A percentile compares a stretch with the other conserved stretches of the same genome.
These are phyloP conservation scores for Royoungia palumana DNA, from an alignment of 768 basidiomycete species.

Conservation along the genomic window DNA sequence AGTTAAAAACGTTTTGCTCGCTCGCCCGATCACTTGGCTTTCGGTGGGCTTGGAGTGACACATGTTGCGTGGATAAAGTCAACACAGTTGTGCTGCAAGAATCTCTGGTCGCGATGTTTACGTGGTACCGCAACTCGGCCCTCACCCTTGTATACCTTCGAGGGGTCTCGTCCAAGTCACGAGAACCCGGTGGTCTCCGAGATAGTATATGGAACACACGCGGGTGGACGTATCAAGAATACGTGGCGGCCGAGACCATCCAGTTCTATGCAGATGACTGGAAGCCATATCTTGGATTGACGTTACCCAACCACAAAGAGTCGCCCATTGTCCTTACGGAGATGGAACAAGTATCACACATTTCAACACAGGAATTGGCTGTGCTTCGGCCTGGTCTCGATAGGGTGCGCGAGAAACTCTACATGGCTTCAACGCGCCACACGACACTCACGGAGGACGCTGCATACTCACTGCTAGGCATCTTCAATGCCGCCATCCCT, in stretches of 20 bases:
- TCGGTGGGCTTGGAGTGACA: conserved; percentile 10
- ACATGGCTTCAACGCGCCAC: neutral
- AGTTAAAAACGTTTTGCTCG: neutral
- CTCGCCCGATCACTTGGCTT: neutral
- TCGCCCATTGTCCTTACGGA: neutral
- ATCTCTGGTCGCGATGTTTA: conserved; percentile 11
- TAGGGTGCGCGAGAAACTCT: neutral
- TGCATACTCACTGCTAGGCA: neutral
- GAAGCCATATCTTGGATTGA: neutral
- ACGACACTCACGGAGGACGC: neutral
- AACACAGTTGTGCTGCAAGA: neutral
- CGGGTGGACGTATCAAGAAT: conserved; percentile 13
- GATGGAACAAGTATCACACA: neutral
- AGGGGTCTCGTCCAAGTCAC: neutral
- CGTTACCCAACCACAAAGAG: neutral
- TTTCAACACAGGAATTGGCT: neutral
- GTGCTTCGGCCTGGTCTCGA: neutral
- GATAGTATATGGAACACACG: conserved; percentile 9
- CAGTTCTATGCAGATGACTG: neutral
- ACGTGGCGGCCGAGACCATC: neutral
- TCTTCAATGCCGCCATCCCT: neutral
- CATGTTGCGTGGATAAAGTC: conserved; percentile 3
- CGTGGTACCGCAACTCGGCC: conserved; percentile 5
- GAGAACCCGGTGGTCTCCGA: neutral
- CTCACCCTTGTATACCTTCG: conserved; percentile 7